Base-by-base conservation (phyloP, 805 yeast species). In the Candida orba region DNA sequence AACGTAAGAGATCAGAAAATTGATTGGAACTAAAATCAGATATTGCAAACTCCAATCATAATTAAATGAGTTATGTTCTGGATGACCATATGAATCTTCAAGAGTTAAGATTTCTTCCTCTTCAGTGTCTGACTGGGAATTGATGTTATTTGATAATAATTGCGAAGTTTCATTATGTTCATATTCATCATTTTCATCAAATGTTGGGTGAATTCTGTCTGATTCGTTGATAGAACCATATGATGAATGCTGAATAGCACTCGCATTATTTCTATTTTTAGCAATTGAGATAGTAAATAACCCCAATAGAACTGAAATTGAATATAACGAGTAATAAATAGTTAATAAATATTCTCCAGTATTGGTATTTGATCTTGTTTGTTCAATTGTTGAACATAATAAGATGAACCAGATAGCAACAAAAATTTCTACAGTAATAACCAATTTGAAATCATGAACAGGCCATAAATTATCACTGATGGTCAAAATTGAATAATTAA, bases 31-130 rank as follows among this genome's bases (percentile, higher is more conserved):
- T 15, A 82, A 58, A 2, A 80, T 48, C 29, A 85, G 51, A 54
- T 76, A 87, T 59, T 89, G 95, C 15, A 86, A 50, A 14, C 81
- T 71, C 96, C 96, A 89, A 54, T 84, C 95, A 56, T 83, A 86
- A 34, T 81, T 74, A 38, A 75, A 72, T 5, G 78, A 74, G 40
- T 54, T 49, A 30, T 50, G 53, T 18, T 47, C 48, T 8, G 62
- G 57, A 33, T 46, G 59, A 8, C 42, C 46, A 22, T 13, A 31
- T n/a, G 23, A 22, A 53, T 14, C 24, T 18, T 29, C 25, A 29
- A 46, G 14, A 30, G 34, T 34, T 29, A 17, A 34, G 37, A 38
- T 38, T 14, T 36, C 43, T 4, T 34, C 45, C 22, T 23, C 34
- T 12, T 46, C 51, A 15, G 54, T 41, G 3, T 49, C 51, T 7